Percentiles rank a stretch among this genome's conserved stretches.
These are phyloP conservation scores for Lagenaria siceraria DNA, from an alignment of 306 rosid species.

Conservation along the genomic window DNA sequence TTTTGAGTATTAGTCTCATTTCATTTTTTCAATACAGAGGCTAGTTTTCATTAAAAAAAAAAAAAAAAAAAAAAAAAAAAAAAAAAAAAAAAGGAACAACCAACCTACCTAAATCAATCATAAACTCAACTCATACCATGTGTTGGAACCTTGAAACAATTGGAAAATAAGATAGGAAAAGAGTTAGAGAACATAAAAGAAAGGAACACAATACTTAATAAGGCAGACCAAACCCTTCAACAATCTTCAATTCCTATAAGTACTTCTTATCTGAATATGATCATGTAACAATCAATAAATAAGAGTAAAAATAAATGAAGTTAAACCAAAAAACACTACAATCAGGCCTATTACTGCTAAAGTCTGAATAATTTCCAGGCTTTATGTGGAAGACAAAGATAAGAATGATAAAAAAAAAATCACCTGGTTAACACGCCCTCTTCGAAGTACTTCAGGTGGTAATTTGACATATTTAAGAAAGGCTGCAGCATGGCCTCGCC, in stretches of 20 bases:
- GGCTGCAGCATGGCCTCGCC: constrained; percentile 97
- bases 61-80: too few species aligned
- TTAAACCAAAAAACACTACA: neutral
- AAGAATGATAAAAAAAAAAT: neutral
- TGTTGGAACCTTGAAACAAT: neutral
- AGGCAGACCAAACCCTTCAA: neutral
- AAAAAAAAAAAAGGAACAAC: too few species aligned
- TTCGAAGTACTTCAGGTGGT: constrained; percentile 66
- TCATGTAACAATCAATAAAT: neutral
- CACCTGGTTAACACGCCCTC: constrained; percentile 87
- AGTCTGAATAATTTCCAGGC: neutral
- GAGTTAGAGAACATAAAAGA: neutral
- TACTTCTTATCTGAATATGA: neutral
- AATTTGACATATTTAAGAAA: constrained; percentile 57
- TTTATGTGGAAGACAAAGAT: neutral
- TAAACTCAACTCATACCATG: neutral
- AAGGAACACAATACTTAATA: neutral
- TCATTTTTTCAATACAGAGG: too few species aligned
- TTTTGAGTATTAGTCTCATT: too few species aligned
- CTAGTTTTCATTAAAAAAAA: too few species aligned
- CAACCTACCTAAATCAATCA: neutral
- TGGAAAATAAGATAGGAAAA: neutral
- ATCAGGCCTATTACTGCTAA: neutral
- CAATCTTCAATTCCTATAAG: neutral
- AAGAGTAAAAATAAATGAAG: neutral